Evolutionary conservation across 2,329 filamentous ascomycete genomes (phyloP), one percentile per base, ranked within the genome.

Genomic region (Hypomyces perniciosus): DNA sequence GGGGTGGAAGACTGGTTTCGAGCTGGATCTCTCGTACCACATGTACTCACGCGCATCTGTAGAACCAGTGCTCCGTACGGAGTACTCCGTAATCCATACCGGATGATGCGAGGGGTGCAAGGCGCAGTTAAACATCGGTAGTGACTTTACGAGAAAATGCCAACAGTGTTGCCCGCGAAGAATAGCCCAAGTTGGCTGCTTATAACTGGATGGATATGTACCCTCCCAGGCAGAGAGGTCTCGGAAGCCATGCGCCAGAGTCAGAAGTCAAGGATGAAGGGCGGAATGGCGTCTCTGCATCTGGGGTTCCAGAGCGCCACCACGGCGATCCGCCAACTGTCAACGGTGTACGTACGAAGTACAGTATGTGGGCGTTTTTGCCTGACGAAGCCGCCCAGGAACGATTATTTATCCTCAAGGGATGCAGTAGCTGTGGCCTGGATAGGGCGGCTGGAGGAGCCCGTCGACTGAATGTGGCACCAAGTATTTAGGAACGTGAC

Each of bases 241-340:
- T 56, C 56, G 55, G 56, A 56, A 52, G 51, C 46, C 45, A 48
- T 47, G 48, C 54, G 52, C 56, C 55, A 56, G 53, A 40, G 48
- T 51, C 49, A 52, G 52, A 46, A 54, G 52, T 50, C 56, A 57
- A 55, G 50, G 20, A 48, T 47, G 33, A 46, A 41, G 26, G 44
- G 37, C 47, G 51, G 35, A 53, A 53, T 46, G 51, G 51, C 51
- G 51, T 50, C 28, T 39, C 47, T 53, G 42, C 28, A 52, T 50
- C 51, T 50, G 51, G 51, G 51, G 51, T 50, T 50, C 29, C 28
- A n/a, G 27, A 53, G 51, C 51, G 51, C 51, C 51, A 46, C 51
- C 37, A 26, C 42, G 51, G 37, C 42, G 51, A 53, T 53, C 51
- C 51, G 33, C 47, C 42, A 34, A 35, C 29, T 30, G 31, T 51